Base-by-base conservation (phyloP, 352 stramenopile species). In the Globisporangium carolinianum region DNA sequence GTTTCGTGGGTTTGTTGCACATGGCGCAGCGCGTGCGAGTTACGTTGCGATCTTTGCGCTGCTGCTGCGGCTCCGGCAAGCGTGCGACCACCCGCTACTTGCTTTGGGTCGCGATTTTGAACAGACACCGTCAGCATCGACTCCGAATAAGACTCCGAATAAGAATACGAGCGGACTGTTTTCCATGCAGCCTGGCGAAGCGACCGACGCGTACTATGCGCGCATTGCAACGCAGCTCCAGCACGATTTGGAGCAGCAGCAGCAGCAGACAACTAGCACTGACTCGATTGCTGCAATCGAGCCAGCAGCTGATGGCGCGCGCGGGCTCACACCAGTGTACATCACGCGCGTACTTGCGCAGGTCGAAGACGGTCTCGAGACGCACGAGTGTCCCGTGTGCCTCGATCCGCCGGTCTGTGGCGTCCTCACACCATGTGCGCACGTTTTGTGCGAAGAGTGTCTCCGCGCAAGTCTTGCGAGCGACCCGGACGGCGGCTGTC, bases 21-120 rank as follows among this genome's bases (percentile, higher is more conserved):
- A 73, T 37, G 89, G 89, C 17, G 70, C 77, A 17, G 76, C 74
- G 10, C 87, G 71, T 50, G 76, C 72, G 15, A 96, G 83, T 57
- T 97, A 97, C 58, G 75, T 94, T 6, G 85, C 79, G 14, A 97
- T 97, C 58, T 92, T 97, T 39, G 83, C 87, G 17, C 67, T 97
- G 32, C 65, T 97, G 49, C 55, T 96, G 49, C 78, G 87, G 1
- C 73, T 97, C 6, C 84, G 89, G 7, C 89, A 97, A 70, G 89
- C 89, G 12, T 97, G 89, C 48, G 72, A 97, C 71, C 87, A 96
- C 53, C 89, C 89, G 37, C 86, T 96, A 47, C 70, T 97, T 3
- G 87, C 88, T 1, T 67, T 95, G 2, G 81, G 84, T 11, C 76
- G 83, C 35, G 62, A 89, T 54, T 73, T 79, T 9, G 70, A 91